Conservation (phyloP, 441 rosid genomes). For the Omphalea diandra region DNA sequence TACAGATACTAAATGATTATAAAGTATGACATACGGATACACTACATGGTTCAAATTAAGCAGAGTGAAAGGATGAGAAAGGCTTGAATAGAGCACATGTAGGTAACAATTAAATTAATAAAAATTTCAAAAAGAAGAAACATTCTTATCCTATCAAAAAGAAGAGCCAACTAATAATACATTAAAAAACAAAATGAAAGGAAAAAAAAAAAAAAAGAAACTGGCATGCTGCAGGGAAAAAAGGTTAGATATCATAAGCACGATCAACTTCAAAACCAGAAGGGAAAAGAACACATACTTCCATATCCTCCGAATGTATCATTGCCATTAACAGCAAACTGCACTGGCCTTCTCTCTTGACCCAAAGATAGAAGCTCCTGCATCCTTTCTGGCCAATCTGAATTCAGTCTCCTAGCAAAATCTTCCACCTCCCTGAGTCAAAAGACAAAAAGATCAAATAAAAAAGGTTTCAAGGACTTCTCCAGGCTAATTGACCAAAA, state of each 20-base stretch:
- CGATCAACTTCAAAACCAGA: constrained; percentile 4
- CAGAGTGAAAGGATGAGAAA: not conserved
- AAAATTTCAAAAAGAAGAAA: not conserved
- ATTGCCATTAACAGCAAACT: constrained; percentile 40
- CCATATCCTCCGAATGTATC: constrained; percentile 48
- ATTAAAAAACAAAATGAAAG: not conserved
- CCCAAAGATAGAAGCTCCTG: constrained; percentile 54
- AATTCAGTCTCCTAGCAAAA: constrained; percentile 64
- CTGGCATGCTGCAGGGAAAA: not conserved
- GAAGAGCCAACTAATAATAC: not conserved
- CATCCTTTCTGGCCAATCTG: constrained; percentile 72
- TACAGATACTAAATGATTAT: not conserved
- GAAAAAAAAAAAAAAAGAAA: too few species aligned
- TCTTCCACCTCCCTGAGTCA: constrained; percentile 60
- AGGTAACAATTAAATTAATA: not conserved
- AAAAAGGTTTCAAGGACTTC: not conserved
- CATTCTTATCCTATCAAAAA: not conserved
- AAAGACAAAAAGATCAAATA: not conserved
- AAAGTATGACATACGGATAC: not conserved
- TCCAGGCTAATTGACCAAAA: not conserved
- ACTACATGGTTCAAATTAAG: not conserved
- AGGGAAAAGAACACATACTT: constrained; percentile 42
- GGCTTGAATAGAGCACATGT: not conserved
- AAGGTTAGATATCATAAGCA: not conserved
- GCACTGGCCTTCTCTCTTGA: constrained; percentile 41